Evolutionary conservation across 768 basidiomycete species (phyloP), one percentile per base, ranked within the genome.

Genomic region (Serendipita vermifera): DNA sequence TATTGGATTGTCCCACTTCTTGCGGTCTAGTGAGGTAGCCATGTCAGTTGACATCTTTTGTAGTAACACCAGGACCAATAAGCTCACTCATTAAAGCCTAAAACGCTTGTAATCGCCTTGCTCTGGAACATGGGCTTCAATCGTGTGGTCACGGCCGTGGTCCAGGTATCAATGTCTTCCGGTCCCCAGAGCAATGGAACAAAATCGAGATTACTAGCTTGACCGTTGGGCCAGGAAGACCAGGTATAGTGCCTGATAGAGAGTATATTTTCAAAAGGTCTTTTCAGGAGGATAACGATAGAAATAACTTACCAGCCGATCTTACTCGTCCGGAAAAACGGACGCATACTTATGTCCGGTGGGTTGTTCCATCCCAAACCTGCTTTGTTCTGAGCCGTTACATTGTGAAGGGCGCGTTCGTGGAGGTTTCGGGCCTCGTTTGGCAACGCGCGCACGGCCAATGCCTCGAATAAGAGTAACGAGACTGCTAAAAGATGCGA

Each of bases 141-240:
- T 7, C 46, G 32, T 11, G 68, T 60, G 48, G 75, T 70, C 54
- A 78, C 74, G 2, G 68, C 69, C 9, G 64, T 60, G 17, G 66
- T 63, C 63, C 74, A 79, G 14, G 73, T 64, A 24, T 68, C 62
- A n/a, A 73, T 61, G 17, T 56, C 33, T 2, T 55, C 35, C 17
- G 64, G 61, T 15, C 78, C 77, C 78, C 78, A 79, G 4, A 80
- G 70, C 75, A 79, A 76, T 20, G 79, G 77, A 0, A 77, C 75
- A 60, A 76, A 80, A 59, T 79, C 78, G 22, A 79, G 67, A 59
- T 66, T 64, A n/a, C 66, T 58, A 22, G 64, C 55, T 20, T 58
- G 31, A 2, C 63, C 60, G 22, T 40, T 40, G 3, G 71, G 63
- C 41, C 55, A 65, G 1, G 72, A 64, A 3, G 71, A 70, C 77